phyloP scores from a whole-genome alignment of 495 filamentous ascomycete species.

The Aspergillus sparsus region DNA sequence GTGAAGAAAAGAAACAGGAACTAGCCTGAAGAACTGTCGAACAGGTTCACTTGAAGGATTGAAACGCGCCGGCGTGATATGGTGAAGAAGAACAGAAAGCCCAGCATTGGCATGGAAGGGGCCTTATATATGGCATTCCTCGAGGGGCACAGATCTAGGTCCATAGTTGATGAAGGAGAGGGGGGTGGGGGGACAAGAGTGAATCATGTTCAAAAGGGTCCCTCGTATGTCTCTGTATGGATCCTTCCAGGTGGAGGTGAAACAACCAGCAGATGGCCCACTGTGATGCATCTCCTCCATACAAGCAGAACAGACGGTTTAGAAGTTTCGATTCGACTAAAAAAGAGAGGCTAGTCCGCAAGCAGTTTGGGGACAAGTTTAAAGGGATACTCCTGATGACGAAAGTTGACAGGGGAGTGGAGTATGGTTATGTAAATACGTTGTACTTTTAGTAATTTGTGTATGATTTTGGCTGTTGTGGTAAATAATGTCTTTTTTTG shows the following conservation, averaged over 20 bases:
- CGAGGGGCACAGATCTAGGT: constrained; percentile 8
- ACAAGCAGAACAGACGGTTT: not conserved
- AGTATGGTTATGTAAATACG: constrained; percentile 1
- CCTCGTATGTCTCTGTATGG: constrained; percentile 15
- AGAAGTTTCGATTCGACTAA: constrained; percentile 14
- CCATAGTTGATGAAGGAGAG: constrained; percentile 8
- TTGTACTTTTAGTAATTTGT: not conserved
- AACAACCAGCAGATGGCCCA: constrained; percentile 14
- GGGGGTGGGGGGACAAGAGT: constrained; percentile 13
- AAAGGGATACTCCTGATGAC: constrained; percentile 10
- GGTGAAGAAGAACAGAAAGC: constrained; percentile 15
- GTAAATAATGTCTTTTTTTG: too few species aligned
- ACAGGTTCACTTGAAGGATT: constrained; percentile 28
- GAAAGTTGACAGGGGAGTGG: constrained; percentile 6
- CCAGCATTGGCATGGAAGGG: constrained; percentile 18
- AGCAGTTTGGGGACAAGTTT: not conserved
- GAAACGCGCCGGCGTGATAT: constrained; percentile 29
- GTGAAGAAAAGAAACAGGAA: constrained; percentile 34
- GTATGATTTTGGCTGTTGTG: too few species aligned
- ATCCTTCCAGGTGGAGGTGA: constrained; percentile 14
- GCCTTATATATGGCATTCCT: constrained; percentile 24
- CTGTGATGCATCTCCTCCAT: not conserved
- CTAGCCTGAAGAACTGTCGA: constrained; percentile 42
- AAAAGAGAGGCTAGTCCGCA: not conserved
- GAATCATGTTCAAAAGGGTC: constrained; percentile 7